A percentile compares a stretch with the other conserved stretches of the same genome.
phyloP scores from a whole-genome alignment of 1,284 basidiomycete species.

The Hymenochaete sp. region DNA sequence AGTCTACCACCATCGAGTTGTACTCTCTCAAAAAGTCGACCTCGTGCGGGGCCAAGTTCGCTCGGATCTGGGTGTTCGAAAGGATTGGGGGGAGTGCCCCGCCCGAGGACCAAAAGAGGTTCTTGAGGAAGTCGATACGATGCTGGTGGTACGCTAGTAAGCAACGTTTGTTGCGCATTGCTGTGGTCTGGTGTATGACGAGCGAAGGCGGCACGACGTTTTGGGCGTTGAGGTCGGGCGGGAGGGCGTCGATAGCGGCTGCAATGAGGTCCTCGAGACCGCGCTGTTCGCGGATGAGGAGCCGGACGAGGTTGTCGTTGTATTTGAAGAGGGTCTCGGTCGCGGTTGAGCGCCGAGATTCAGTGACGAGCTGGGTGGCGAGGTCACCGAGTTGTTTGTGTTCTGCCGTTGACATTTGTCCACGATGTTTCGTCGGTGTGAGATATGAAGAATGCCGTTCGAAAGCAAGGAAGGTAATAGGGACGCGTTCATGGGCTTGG shows the following conservation, averaged over 20 bases:
- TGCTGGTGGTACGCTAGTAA: constrained; percentile 87
- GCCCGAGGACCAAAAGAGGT: constrained; percentile 88
- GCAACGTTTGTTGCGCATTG: constrained; percentile 87
- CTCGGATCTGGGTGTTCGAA: constrained; percentile 63
- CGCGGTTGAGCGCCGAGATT: constrained; percentile 76
- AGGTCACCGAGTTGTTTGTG: constrained; percentile 65
- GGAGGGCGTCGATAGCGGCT: constrained; percentile 33
- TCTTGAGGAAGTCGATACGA: constrained; percentile 72
- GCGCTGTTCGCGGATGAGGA: constrained; percentile 85
- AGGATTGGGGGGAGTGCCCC: constrained; percentile 86
- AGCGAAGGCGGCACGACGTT: constrained; percentile 52
- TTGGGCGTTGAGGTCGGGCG: constrained; percentile 28
- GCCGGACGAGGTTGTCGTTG: constrained; percentile 81
- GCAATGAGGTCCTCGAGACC: constrained; percentile 66
- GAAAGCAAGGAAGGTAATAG: no score
- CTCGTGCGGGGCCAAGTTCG: constrained; percentile 81
- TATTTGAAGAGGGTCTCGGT: constrained; percentile 86
- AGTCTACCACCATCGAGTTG: constrained; percentile 72
- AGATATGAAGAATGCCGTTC: no score
- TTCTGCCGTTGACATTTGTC: constrained; percentile 9
- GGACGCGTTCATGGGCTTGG: no score
- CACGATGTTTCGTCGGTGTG: no score
- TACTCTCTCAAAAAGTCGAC: constrained; percentile 86
- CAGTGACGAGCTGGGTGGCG: constrained; percentile 79
- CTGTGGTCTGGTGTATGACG: constrained; percentile 81